Evolutionary conservation across 2,329 filamentous ascomycete species (phyloP), one percentile per base, ranked within the genome.

Genomic region (Epichloe glyceriae): DNA sequence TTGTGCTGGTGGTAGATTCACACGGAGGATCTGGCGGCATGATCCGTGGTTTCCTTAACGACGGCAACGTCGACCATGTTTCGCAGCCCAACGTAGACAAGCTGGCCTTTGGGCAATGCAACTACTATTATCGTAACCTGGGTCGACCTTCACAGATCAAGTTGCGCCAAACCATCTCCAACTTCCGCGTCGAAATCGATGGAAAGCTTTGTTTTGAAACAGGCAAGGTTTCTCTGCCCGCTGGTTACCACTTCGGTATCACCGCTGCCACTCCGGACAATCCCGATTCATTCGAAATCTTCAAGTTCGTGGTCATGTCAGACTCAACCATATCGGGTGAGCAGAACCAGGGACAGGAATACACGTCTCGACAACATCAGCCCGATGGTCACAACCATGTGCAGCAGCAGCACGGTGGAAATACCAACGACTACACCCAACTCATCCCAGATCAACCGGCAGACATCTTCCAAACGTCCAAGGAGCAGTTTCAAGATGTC

Each of bases 211-310:
- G 93, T 73, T 96, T 98, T 70, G 80, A 88, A 62, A 91, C 82
- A 49, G 72, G 83, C 66, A 86, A 88, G 73, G 76, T 97, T 61
- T 74, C 73, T 54, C 76, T 98, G 22, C 93, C 91, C 3, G 60
- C 76, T 2, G 87, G 87, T 57, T 94, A 97, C 71, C 78, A 79
- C 64, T 87, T 95, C 57, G 93, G 93, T 60, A 72, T 98, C 58
- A 88, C 86, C 12, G 93, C 91, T 41, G 86, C 88, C 15, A 91
- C 88, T 3, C 86, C 88, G 33, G 91, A 97, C 58, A 90, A 82
- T 60, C 89, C 93, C 0, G 93, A 98, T 69, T 95, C 88, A 5
- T 95, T 96, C 61, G 93, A 98, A 68, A 68, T 95, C 57, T 93
- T 90, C 74, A 94, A 91, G 65, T 78, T 97, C 63, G 76, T 86